These are phyloP conservation scores for Podaxis sp. DNA, from an alignment of 768 basidiomycete species.

Conservation along the genomic window DNA sequence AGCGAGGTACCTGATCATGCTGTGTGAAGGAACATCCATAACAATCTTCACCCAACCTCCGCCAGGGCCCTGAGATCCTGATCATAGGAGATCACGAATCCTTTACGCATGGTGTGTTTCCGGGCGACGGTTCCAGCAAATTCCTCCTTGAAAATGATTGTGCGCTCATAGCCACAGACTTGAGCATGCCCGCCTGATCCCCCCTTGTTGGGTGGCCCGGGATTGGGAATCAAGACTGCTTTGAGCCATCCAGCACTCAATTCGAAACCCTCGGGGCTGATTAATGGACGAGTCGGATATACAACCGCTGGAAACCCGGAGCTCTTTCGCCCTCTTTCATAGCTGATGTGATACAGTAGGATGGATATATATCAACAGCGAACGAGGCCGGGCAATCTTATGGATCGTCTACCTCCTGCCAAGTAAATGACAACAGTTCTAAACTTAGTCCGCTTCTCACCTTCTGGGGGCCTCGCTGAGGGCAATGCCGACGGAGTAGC, in stretches of 20 bases:
- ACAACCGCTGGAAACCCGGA: too few relatives aligned
- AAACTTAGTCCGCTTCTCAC: too few relatives aligned
- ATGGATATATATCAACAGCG: too few relatives aligned
- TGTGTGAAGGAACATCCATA: slow-evolving; percentile 47
- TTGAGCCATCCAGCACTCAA: slow-evolving; percentile 46
- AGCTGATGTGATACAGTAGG: too few relatives aligned
- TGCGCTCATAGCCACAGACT: slow-evolving; percentile 45
- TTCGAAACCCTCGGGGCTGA: slow-evolving; percentile 49
- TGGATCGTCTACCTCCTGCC: too few relatives aligned
- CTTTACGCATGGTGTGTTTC: slow-evolving; percentile 50
- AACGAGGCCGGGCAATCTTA: too few relatives aligned
- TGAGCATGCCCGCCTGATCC: slow-evolving; percentile 32
- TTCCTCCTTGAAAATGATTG: slow-evolving; percentile 44
- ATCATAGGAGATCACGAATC: slow-evolving; percentile 43
- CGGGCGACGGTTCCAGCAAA: slow-evolving; percentile 47
- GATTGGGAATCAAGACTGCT: slow-evolving; percentile 45
- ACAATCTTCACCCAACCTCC: slow-evolving; percentile 46
- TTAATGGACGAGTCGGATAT: too few relatives aligned
- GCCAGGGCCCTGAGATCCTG: slow-evolving; percentile 30
- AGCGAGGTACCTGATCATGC: slow-evolving; percentile 51
- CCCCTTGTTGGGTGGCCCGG: slow-evolving; percentile 23
- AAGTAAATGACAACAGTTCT: too few relatives aligned
- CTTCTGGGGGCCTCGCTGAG: too few relatives aligned
- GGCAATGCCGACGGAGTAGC: too few relatives aligned
- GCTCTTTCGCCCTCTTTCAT: too few relatives aligned